Percentiles rank a stretch among this genome's conserved stretches.
These are phyloP conservation scores for Suillus clintonianus DNA, from an alignment of 768 basidiomycete species.

Conservation along the genomic window DNA sequence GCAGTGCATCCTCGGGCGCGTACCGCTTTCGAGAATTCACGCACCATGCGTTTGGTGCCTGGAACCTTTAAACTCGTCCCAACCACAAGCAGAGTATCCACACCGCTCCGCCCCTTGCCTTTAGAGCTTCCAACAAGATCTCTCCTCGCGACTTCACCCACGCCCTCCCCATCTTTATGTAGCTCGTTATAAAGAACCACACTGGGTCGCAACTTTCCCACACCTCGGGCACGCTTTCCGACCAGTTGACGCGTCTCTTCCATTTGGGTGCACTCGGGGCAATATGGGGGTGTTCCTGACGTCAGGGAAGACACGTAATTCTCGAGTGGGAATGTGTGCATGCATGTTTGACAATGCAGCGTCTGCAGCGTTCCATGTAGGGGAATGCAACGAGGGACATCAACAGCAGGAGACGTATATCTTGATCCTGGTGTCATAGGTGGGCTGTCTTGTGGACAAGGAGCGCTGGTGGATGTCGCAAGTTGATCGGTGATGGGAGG, in stretches of 20 bases:
- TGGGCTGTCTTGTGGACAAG: conserved; percentile 16
- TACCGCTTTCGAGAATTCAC: conserved; percentile 83
- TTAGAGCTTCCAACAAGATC: conserved; percentile 75
- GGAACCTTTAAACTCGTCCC: conserved; percentile 89
- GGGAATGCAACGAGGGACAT: conserved; percentile 82
- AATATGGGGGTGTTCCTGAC: conserved; percentile 66
- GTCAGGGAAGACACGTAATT: conserved; percentile 61
- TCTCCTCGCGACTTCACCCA: conserved; percentile 79
- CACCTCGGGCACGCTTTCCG: conserved; percentile 77
- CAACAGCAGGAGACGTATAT: conserved; percentile 52
- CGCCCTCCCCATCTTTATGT: conserved; percentile 84
- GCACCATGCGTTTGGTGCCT: conserved; percentile 89
- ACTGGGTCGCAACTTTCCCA: conserved; percentile 81
- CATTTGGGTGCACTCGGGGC: conserved; percentile 75
- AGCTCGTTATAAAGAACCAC: conserved; percentile 91
- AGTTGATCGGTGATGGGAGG: conserved; percentile 15
- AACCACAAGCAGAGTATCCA: conserved; percentile 85
- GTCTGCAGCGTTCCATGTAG: conserved; percentile 83
- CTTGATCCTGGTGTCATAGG: conserved; percentile 33
- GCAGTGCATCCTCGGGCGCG: conserved; percentile 47
- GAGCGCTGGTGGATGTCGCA: conserved; percentile 9
- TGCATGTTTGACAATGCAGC: conserved; percentile 83
- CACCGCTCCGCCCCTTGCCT: conserved; percentile 68
- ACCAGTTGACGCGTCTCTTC: conserved; percentile 70
- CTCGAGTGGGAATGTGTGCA: conserved; percentile 65